Base-by-base conservation (phyloP, 768 basidiomycete species). In the Trametes cingulata region DNA sequence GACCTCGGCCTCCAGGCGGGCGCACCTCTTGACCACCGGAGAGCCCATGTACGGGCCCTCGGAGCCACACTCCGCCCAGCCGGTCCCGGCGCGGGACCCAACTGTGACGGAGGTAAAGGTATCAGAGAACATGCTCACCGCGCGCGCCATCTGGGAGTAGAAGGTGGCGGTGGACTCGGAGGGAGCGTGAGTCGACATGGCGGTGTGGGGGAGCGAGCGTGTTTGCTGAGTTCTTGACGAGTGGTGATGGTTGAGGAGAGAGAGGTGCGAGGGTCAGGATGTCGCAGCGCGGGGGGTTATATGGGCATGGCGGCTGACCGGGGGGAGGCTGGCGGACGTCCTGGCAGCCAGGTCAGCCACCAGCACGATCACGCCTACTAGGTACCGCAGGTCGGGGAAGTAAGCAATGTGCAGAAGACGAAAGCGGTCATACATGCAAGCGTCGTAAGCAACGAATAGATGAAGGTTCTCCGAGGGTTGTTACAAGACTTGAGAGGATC, bases 1-100 rank as follows among this genome's bases (percentile, higher is more conserved):
- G 39, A 54, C 19, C 42, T 54, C 52, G 29, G 27, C 41, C 24
- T 54, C 52, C 15, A 54, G 52, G 42, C 52, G 52, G 42, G 52
- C 29, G 22, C 52, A 54, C 42, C 52, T 45, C 41, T 43, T 43
- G 29, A 19, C 29, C 42, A 36, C 41, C 20, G 52, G 52, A 39
- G 52, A 45, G n/a, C 29, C 25, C 5, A n/a, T n/a, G 27, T 9
- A 41, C 42, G 41, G 42, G 41, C 52, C 29, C 52, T 45, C 52
- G 29, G 7, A 45, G n/a, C 27, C 27, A 27, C 29, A 19, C 8
- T 54, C 52, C 52, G 39, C 22, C 52, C 52, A 54, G 17, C 42
- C 27, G 41, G 42, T 43, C 41, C 20, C 20, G 12, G 27, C 14
- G 39, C 36, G 39, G 12, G 51, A 52, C 39, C 36, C 39, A 27